Evolutionary conservation across 1,284 basidiomycete species (phyloP).

Genomic region (Moesziomyces parantarcticus): DNA sequence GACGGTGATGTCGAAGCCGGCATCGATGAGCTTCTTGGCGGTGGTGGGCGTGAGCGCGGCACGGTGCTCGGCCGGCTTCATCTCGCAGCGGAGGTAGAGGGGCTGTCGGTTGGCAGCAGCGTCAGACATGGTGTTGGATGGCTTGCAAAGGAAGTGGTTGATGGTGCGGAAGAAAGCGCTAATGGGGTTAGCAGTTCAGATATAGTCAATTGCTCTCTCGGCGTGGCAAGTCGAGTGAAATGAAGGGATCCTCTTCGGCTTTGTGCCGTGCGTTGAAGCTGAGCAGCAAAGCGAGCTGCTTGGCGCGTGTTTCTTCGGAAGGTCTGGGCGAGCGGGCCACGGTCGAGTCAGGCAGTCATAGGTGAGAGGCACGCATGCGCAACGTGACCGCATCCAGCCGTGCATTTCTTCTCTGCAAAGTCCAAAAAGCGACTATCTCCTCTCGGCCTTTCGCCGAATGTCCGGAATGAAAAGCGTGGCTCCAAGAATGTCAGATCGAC

Average conservation of each 20-base stretch:
- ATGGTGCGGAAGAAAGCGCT: too few relatives aligned
- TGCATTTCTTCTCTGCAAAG: neutral
- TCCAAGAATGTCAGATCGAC: slow-evolving; percentile 13
- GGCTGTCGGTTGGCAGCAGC: slow-evolving; percentile 40
- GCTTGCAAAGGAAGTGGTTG: neutral
- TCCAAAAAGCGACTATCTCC: too few relatives aligned
- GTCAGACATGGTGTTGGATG: slow-evolving; percentile 15
- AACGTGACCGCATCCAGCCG: neutral
- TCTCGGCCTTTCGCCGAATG: slow-evolving; percentile 38
- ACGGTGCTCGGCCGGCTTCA: slow-evolving; percentile 77
- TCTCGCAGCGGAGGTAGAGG: slow-evolving; percentile 66
- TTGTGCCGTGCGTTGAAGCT: slow-evolving; percentile 4
- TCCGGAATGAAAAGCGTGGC: slow-evolving; percentile 1
- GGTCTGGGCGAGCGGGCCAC: too few relatives aligned
- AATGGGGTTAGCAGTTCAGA: neutral
- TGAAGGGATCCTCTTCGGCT: slow-evolving; percentile 3
- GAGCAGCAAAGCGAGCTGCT: too few relatives aligned
- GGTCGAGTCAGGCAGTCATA: slow-evolving; percentile 1
- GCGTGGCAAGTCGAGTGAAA: neutral
- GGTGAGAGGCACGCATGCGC: neutral
- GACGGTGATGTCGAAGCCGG: slow-evolving; percentile 89
- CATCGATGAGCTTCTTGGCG: slow-evolving; percentile 87
- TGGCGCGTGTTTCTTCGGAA: too few relatives aligned
- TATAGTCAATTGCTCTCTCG: neutral
- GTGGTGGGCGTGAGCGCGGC: slow-evolving; percentile 94